Evolutionary conservation across 495 filamentous ascomycete genomes (phyloP).

Genomic region (Aspergillus panamensis): DNA sequence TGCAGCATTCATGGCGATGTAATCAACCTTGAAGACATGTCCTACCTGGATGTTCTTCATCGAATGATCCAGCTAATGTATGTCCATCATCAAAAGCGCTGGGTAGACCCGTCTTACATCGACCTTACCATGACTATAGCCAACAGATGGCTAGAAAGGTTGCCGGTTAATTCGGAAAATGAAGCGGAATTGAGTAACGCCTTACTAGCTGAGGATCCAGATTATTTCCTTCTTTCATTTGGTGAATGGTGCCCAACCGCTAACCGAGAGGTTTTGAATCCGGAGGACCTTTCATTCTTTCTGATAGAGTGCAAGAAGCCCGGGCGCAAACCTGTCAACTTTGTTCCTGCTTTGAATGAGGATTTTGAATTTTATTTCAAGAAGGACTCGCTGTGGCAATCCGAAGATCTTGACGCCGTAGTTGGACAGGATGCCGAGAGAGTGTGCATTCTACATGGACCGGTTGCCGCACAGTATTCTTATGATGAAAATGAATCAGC

Average conservation of each 20-base stretch:
- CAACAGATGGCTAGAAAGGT: conserved; percentile 26
- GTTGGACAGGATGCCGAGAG: conserved; percentile 34
- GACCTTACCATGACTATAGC: conserved; percentile 29
- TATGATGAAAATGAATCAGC: conserved; percentile 26
- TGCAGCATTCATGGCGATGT: conserved; percentile 19
- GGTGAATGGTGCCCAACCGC: conserved; percentile 20
- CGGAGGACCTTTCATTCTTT: conserved; percentile 35
- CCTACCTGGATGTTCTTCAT: conserved; percentile 34
- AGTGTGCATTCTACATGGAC: conserved; percentile 41
- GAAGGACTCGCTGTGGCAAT: conserved; percentile 45
- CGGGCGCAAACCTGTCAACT: conserved; percentile 37
- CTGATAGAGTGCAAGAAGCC: conserved; percentile 25
- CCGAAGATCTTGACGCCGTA: conserved; percentile 41
- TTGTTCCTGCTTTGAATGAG: conserved; percentile 37
- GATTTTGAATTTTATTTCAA: conserved; percentile 45
- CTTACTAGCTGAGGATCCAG: conserved; percentile 7
- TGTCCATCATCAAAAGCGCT: conserved; percentile 31
- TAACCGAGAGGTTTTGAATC: conserved; percentile 23
- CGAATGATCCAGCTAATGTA: conserved; percentile 37
- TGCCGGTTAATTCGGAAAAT: background rate
- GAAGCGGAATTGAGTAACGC: background rate
- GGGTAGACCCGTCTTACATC: conserved; percentile 37
- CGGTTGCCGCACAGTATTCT: conserved; percentile 36
- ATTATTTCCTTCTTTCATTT: conserved; percentile 17
- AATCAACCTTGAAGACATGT: conserved; percentile 39